Evolutionary conservation across 2,329 filamentous ascomycete species (phyloP), one percentile per base, ranked within the genome.

Genomic region (Gnomoniopsis smithogilvyi): DNA sequence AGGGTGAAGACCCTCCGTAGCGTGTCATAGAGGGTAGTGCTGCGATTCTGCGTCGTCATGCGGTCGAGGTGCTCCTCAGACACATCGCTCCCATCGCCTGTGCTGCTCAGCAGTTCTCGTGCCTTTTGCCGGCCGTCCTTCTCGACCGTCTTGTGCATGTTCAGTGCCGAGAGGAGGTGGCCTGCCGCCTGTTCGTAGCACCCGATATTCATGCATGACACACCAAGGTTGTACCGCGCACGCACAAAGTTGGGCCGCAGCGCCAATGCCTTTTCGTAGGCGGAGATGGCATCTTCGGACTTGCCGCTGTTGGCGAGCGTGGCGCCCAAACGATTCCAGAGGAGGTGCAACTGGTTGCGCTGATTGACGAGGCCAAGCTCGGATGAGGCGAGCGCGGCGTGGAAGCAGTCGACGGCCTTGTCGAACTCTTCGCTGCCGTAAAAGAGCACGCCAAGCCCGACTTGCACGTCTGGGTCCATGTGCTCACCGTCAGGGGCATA

Each of bases 401-500:
- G 90, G 83, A 99, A 99, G 80, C 96, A 99, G 78, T 99, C 95
- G 41, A 99, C 94, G 0, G 95, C 95, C 78, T 99, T 99, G 72
- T 95, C 91, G 78, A 97, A 98, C 71, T 98, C 94, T 75, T 99
- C 95, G 33, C 91, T 92, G 54, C 94, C 95, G 76, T 99, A 99
- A 78, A 99, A 98, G 17, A 99, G 84, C 4, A 99, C 95, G 38
- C 96, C 96, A 1, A 99, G 82, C 1, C 95, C 95, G 60, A 99
- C 95, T 75, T 99, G 96, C 8, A 99, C 95, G 71, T 99, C 95
- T 0, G 95, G 95, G 69, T 99, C 96, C 90, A 99, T 98, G 69
- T 95, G 91, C 69, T 92, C 91, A 62, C 94, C 95, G 51, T 91
- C 88, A 0, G 95, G 95, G 33, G 91, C 95, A 51, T 97, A 84